Base-by-base conservation (phyloP, 495 filamentous ascomycete species). In the Penicillium dipodomyicola region DNA sequence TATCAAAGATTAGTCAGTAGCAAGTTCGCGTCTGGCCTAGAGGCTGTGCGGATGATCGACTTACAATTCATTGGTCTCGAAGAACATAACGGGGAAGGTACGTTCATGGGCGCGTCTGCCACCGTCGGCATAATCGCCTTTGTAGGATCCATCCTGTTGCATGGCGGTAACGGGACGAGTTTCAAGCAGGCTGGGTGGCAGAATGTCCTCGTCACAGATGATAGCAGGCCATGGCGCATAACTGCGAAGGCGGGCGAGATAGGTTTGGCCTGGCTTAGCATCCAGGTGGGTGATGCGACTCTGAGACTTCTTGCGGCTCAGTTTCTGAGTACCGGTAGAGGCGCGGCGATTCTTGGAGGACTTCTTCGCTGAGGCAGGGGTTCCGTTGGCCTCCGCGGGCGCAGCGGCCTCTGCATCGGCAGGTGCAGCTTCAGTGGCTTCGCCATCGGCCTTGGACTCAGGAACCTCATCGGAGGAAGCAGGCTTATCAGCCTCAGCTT, bases 21-120 rank as follows among this genome's bases (percentile, higher is more conserved):
- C 25, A 8, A 46, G 11, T 42, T 35, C 11, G 19, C 14, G 20
- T 10, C 32, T 40, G 54, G 9, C 14, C 23, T 41, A 45, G 8
- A 22, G 29, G 39, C 19, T 8, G 19, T 14, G 17, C 32, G 29
- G 45, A 17, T 20, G 25, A 23, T 25, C 19, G 45, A 85, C 92
- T 81, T 76, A 97, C 92, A 97, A 97, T 79, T 96, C 91, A 68
- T 96, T 95, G 52, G 91, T 95, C 56, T 85, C 79, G 52, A 97
- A 77, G 72, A 94, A 97, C 92, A 96, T 96, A 59, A 97, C 85
- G 3, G 92, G 91, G 69, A 88, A 96, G 5, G 88, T 91, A 41
- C 92, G 82, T 70, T 96, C 91, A 39, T 84, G 80, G 17, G 79
- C 86, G 52, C 90, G 87, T 77, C 91, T 92, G 57, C 87, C 91